Conservation (phyloP, 306 rosid species). For the Biancaea sappan region DNA sequence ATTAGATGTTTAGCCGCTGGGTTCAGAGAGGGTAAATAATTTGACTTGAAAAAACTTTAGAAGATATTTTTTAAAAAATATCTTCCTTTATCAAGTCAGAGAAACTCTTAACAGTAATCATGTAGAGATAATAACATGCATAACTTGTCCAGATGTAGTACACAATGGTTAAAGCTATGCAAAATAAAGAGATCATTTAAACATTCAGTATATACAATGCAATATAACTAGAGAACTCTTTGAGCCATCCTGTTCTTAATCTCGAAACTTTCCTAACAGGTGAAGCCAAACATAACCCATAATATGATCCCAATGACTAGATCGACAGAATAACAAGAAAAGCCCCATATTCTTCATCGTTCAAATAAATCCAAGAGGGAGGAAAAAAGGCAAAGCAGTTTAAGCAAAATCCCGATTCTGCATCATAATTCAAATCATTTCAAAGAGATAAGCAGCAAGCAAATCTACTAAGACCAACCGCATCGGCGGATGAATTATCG, state of each 20-base stretch:
- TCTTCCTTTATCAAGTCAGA: background rate
- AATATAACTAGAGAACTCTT: background rate
- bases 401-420: background rate
- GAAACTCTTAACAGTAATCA: background rate
- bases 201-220: conserved; percentile 25
- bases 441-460: background rate
- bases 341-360: background rate
- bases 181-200: background rate
- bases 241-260: background rate
- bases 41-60: background rate
- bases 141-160: background rate
- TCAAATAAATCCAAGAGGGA: background rate
- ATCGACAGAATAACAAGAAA: background rate
- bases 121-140: background rate
- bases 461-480: conserved; percentile 53
- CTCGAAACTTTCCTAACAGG: background rate
- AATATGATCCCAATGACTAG: background rate
- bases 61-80: too few species aligned
- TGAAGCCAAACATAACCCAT: background rate
- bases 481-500: conserved; percentile 84
- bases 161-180: background rate
- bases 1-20: background rate
- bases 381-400: background rate
- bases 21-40: background rate
- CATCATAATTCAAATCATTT: conserved; percentile 27